Percentiles rank a stretch among this genome's conserved stretches.
These are phyloP conservation scores for Nothophoma quercina DNA, from an alignment of 2,329 filamentous ascomycete species.

Conservation along the genomic window DNA sequence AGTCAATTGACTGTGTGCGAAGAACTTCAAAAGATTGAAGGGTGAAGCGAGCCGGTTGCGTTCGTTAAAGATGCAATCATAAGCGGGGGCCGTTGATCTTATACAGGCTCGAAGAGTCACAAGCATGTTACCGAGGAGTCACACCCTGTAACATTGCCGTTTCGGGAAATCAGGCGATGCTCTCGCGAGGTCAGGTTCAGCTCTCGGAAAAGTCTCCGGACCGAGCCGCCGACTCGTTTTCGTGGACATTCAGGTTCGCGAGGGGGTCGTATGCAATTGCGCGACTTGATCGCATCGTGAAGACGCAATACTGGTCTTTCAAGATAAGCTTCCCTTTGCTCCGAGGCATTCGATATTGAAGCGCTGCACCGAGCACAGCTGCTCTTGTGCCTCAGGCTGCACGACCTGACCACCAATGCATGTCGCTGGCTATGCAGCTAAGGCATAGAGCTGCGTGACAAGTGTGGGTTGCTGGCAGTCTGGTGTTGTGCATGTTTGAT, in stretches of 20 bases:
- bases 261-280: conserved; percentile 14
- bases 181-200: conserved; percentile 20
- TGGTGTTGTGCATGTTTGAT: conserved; percentile 19
- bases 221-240: conserved; percentile 20
- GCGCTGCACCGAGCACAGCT: neutral
- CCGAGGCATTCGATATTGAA: neutral
- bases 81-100: conserved; percentile 9
- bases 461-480: conserved; percentile 7
- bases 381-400: neutral
- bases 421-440: neutral
- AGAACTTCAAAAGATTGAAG: neutral
- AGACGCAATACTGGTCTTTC: neutral
- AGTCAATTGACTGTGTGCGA: neutral
- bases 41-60: neutral
- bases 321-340: conserved; percentile 8
- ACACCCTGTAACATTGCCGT: conserved; percentile 15
- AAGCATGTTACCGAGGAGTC: conserved; percentile 15
- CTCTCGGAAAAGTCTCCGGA: conserved; percentile 18
- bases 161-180: conserved; percentile 24
- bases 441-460: conserved; percentile 12
- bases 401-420: neutral
- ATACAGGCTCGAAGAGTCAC: conserved; percentile 15
- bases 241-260: conserved; percentile 3
- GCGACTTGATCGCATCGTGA: conserved; percentile 14
- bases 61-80: neutral